A percentile compares a stretch with the other conserved stretches of the same genome.
phyloP scores from a whole-genome alignment of 306 rosid genomes.

The Pterocarpus macrocarpus region DNA sequence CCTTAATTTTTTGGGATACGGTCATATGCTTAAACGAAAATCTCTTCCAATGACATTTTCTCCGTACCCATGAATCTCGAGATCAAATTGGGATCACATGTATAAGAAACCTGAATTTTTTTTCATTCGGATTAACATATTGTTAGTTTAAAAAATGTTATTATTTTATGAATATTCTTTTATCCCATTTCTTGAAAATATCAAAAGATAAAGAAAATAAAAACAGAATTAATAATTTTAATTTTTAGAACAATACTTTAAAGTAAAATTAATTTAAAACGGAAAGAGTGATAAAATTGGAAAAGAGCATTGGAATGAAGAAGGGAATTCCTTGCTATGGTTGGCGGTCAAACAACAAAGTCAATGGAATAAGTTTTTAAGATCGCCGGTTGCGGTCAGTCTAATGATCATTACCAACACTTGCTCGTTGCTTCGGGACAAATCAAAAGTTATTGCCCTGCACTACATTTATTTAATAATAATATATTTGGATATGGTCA shows the following conservation, averaged over 20 bases:
- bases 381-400: not conserved
- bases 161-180: no score
- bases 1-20: no score
- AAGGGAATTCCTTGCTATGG: not conserved
- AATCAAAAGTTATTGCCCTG: not conserved
- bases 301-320: not conserved
- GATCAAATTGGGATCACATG: no score
- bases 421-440: not conserved
- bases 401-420: not conserved
- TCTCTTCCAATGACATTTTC: no score
- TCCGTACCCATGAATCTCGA: no score
- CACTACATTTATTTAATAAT: not conserved
- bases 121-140: no score
- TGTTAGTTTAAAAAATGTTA: no score
- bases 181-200: no score
- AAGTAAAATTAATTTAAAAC: not conserved
- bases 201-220: no score
- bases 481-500: not conserved
- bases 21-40: no score
- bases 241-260: not conserved
- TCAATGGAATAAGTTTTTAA: not conserved
- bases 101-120: no score
- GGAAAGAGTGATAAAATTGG: not conserved
- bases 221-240: no score
- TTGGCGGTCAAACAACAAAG: constrained; percentile 8